These are phyloP conservation scores for Cyclocybe cylindracea DNA, from an alignment of 768 basidiomycete species.

Conservation along the genomic window DNA sequence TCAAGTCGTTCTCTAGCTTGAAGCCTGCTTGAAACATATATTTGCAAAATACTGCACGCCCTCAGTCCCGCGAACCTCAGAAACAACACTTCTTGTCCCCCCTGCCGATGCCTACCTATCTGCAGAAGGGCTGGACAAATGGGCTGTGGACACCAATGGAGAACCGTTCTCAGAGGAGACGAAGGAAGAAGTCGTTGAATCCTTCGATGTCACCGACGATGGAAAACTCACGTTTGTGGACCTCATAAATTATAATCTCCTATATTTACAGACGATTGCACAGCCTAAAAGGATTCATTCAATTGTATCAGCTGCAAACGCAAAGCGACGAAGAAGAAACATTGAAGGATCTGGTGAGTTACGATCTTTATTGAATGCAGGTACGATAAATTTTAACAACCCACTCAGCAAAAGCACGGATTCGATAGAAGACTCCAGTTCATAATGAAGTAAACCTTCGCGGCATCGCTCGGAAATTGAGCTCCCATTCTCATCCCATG, in stretches of 20 bases:
- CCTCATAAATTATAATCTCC: background rate
- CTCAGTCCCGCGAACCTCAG: slow-evolving; percentile 14
- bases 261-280: slow-evolving; percentile 37
- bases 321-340: slow-evolving; percentile 85
- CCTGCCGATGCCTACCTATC: slow-evolving; percentile 60
- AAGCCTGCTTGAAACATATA: slow-evolving; percentile 71
- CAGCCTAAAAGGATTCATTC: slow-evolving; percentile 79
- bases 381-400: no score
- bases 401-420: slow-evolving; percentile 65
- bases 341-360: slow-evolving; percentile 74
- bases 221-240: slow-evolving; percentile 69
- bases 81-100: slow-evolving; percentile 40
- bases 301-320: slow-evolving; percentile 84
- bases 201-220: slow-evolving; percentile 72
- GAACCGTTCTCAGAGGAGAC: slow-evolving; percentile 74
- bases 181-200: slow-evolving; percentile 76
- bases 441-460: background rate
- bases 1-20: slow-evolving; percentile 45
- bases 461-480: background rate
- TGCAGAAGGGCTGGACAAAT: slow-evolving; percentile 64
- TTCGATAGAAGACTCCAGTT: slow-evolving; percentile 69
- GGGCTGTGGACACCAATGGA: slow-evolving; percentile 84
- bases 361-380: background rate
- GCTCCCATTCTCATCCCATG: background rate
- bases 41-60: slow-evolving; percentile 79